Base-by-base conservation (phyloP, 2,329 filamentous ascomycete genomes). In the Grosmannia penicillata region DNA sequence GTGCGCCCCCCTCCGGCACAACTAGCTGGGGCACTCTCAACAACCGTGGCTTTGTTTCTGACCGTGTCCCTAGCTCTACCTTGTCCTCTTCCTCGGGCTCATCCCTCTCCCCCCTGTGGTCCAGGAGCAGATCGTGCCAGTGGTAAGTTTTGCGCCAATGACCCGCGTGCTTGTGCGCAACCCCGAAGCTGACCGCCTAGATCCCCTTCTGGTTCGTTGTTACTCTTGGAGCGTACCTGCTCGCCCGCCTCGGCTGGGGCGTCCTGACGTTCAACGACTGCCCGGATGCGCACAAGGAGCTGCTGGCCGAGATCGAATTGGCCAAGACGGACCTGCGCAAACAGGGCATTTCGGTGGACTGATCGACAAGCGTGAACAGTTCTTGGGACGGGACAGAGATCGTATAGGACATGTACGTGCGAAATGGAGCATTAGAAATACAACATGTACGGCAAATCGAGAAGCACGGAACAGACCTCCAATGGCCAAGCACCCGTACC, bases 181-280 rank as follows among this genome's bases (percentile, higher is more conserved):
- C 6, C 17, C 24, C 24, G 26, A 26, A 8, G 10, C 22, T 19
- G 9, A 18, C 18, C 15, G 32, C 23, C n/a, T 49, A 95, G 87
- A 73, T 96, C 34, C 91, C 91, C 40, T 83, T 95, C 66, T 98
- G 89, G 82, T 76, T 75, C 33, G 68, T 96, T 50, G 82, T 98
- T 48, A 78, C 82, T 18, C 87, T 96, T 55, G 91, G 87, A 60
- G 82, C 87, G 45, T 87, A 86, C 62, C 78, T 98, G 17, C 79
- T 98, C 47, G 85, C 81, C 65, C 84, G 85, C 51, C 80, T 98
- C 45, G 91, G 91, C 52, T 82, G 77, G 66, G 91, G 91, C 47
- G 83, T 98, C 51, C 70, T 94, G 56, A 94, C 85, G 41, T 98
- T 98, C 72, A 91, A 94, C 67, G 87, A 96, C 60, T 85, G 93